These are phyloP conservation scores for Lotmaria passim DNA, from an alignment of 208 protist species.

Conservation along the genomic window DNA sequence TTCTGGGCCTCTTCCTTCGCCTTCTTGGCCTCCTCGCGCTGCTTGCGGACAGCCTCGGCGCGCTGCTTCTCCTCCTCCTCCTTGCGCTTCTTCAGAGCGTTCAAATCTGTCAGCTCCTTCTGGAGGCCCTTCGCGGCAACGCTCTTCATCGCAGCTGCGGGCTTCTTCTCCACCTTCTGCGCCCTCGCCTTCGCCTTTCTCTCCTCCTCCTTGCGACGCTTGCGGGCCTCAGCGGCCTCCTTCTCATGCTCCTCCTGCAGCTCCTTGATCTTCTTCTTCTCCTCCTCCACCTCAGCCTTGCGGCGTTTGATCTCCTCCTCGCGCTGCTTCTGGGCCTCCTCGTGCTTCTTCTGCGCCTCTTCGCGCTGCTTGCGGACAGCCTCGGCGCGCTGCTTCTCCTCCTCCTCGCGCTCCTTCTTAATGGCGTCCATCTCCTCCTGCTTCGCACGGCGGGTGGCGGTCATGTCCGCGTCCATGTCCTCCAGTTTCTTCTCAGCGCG, in stretches of 20 bases:
- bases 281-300: constrained; percentile 30
- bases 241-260: constrained; percentile 43
- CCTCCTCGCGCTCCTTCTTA: constrained; percentile 39
- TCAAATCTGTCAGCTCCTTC: no score
- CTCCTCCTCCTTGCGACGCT: constrained; percentile 37
- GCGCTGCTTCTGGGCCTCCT: constrained; percentile 40
- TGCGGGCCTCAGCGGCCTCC: constrained; percentile 35
- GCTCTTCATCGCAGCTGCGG: no score
- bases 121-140: no score
- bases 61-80: constrained; percentile 46
- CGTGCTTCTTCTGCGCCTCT: constrained; percentile 32
- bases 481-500: constrained; percentile 29
- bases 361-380: constrained; percentile 36
- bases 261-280: constrained; percentile 44
- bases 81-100: constrained; percentile 27
- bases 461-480: constrained; percentile 27
- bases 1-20: constrained; percentile 40
- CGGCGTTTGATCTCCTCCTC: constrained; percentile 50
- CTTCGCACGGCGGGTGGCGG: constrained; percentile 24
- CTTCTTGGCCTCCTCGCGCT: constrained; percentile 36
- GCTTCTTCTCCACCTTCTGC: no score
- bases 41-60: constrained; percentile 29
- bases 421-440: constrained; percentile 30
- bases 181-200: no score
- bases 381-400: constrained; percentile 39